Conservation (phyloP, 2,329 filamentous ascomycete species). For the Orbilia oligospora region DNA sequence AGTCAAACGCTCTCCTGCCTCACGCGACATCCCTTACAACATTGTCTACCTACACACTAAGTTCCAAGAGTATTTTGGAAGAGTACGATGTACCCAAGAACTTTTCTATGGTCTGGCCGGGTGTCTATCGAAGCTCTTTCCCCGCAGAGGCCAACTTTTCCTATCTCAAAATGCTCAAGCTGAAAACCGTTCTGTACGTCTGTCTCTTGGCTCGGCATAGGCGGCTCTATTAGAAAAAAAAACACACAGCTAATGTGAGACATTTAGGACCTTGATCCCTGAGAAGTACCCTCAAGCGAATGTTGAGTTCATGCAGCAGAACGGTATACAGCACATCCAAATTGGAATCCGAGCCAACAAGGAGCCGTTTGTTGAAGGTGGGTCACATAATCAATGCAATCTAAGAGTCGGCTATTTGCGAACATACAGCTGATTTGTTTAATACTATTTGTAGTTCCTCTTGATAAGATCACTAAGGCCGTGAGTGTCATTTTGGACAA, state of each 20-base stretch:
- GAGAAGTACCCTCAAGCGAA: conserved; percentile 70
- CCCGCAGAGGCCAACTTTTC: conserved; percentile 79
- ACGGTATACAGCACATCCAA: conserved; percentile 79
- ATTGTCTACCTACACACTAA: conserved; percentile 46
- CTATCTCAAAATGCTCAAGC: conserved; percentile 76
- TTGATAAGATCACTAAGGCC: conserved; percentile 78
- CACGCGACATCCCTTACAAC: conserved; percentile 24
- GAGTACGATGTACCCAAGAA: conserved; percentile 70
- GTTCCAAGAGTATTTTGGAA: conserved; percentile 38
- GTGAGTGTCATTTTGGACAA: conserved; percentile 79
- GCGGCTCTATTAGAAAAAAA: not conserved
- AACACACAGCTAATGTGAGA: conserved; percentile 10
- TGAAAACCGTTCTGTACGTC: conserved; percentile 84
- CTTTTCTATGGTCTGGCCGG: conserved; percentile 80
- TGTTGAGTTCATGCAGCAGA: conserved; percentile 74
- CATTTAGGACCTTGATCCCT: conserved; percentile 70
- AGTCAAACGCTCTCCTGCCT: conserved; percentile 11
- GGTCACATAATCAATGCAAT: conserved; percentile 35
- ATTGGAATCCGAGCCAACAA: conserved; percentile 92
- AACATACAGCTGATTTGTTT: conserved; percentile 52
- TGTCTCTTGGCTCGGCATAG: conserved; percentile 65
- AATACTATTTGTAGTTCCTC: conserved; percentile 69
- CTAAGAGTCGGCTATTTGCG: conserved; percentile 31
- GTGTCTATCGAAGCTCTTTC: conserved; percentile 86
- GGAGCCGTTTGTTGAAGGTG: conserved; percentile 74